phyloP scores from a whole-genome alignment of 768 basidiomycete genomes.

The Suillus spraguei region DNA sequence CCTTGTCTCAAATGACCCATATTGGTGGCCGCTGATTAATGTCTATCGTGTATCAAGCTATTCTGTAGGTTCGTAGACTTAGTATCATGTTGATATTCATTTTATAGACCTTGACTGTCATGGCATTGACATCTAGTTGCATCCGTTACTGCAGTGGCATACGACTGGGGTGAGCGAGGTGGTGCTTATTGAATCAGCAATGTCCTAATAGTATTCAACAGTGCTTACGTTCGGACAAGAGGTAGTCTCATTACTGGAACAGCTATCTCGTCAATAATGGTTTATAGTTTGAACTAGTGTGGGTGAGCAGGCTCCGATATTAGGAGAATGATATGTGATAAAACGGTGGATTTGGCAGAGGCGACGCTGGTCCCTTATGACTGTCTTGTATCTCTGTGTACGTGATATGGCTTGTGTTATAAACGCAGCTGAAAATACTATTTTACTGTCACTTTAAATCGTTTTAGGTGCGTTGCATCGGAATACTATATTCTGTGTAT shows the following conservation, averaged over 20 bases:
- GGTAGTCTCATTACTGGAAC: not conserved
- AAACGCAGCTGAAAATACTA: not conserved
- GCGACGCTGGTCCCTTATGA: slow-evolving; percentile 1
- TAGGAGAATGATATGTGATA: too few relatives aligned
- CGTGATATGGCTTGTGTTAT: not conserved
- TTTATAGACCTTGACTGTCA: not conserved
- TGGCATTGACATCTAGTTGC: not conserved
- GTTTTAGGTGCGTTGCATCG: slow-evolving; percentile 1
- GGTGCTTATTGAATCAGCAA: not conserved
- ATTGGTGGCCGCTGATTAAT: not conserved
- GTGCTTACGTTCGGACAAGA: slow-evolving; percentile 1
- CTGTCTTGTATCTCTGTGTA: not conserved
- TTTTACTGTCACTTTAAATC: not conserved
- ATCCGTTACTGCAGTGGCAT: not conserved
- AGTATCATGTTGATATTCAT: not conserved
- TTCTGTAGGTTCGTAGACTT: not conserved
- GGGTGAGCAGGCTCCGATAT: not conserved
- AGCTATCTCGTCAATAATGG: not conserved
- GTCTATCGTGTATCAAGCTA: not conserved
- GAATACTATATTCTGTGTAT: not conserved
- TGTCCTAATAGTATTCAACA: not conserved
- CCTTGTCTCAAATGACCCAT: not conserved
- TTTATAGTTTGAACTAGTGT: slow-evolving; percentile 3
- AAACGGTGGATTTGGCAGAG: not conserved
- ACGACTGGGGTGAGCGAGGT: slow-evolving; percentile 2